Evolutionary conservation across 257 asterid species (phyloP).

Genomic region (Salvia splendens): DNA sequence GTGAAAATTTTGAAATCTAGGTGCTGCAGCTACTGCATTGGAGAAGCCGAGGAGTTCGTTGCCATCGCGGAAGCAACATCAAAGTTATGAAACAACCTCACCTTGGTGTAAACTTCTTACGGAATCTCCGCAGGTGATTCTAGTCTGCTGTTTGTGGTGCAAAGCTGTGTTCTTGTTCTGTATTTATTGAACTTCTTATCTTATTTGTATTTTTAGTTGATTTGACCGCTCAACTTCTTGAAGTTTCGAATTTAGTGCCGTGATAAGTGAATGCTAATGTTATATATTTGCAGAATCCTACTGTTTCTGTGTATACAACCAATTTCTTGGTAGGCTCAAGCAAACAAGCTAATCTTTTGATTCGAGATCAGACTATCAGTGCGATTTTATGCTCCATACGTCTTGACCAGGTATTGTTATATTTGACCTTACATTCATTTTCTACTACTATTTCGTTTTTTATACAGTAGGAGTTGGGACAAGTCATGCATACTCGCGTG

Average conservation of each 20-base stretch:
- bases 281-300: conserved; percentile 58
- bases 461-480: not conserved
- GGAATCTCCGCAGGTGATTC: conserved; percentile 60
- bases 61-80: conserved; percentile 56
- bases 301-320: conserved; percentile 51
- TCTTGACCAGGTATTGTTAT: conserved; percentile 55
- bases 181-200: not conserved
- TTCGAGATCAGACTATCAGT: conserved; percentile 56
- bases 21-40: conserved; percentile 41
- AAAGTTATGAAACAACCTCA: conserved; percentile 48
- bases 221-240: not conserved
- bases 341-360: conserved; percentile 63
- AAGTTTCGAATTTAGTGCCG: conserved; percentile 9
- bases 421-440: conserved; percentile 8
- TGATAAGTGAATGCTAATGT: conserved; percentile 19
- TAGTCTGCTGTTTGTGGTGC: conserved; percentile 10
- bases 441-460: not conserved
- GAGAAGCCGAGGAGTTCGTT: conserved; percentile 62
- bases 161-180: conserved; percentile 9
- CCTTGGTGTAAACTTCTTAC: conserved; percentile 86
- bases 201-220: not conserved
- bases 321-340: conserved; percentile 68
- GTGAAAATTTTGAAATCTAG: conserved; percentile 38
- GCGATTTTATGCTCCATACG: conserved; percentile 58
- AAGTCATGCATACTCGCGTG: not conserved